phyloP scores from a whole-genome alignment of 331 rosid genomes.

The Dryas integrifolia region DNA sequence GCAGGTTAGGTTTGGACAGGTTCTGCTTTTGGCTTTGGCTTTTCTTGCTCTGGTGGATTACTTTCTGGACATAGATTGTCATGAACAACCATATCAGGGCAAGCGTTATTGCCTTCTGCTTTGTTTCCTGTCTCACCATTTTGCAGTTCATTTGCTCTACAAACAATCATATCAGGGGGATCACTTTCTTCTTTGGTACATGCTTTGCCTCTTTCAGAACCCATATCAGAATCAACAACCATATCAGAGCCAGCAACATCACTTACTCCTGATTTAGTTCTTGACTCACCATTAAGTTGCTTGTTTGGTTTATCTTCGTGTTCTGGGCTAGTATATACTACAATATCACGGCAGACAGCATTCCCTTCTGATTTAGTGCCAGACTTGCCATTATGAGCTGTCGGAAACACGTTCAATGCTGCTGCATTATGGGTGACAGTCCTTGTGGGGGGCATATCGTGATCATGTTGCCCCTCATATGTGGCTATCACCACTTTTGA shows the following conservation, averaged over 20 bases:
- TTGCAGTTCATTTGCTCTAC: slow-evolving; percentile 32
- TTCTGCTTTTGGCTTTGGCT: slow-evolving; percentile 44
- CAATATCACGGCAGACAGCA: slow-evolving; percentile 19
- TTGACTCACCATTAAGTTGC: slow-evolving; percentile 27
- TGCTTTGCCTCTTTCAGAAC: slow-evolving; percentile 27
- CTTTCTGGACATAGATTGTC: slow-evolving; percentile 29
- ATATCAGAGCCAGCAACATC: slow-evolving; percentile 21
- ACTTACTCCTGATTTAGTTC: slow-evolving; percentile 27
- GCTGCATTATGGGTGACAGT: slow-evolving; percentile 43
- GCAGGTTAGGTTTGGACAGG: slow-evolving; percentile 48
- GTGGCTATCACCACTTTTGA: slow-evolving; percentile 64
- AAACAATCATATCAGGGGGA: slow-evolving; percentile 21
- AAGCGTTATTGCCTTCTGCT: slow-evolving; percentile 32
- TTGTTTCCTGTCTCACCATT: slow-evolving; percentile 30
- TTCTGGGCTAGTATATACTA: slow-evolving; percentile 21
- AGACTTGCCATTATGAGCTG: slow-evolving; percentile 25
- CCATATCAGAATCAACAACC: slow-evolving; percentile 22
- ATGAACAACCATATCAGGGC: slow-evolving; percentile 24
- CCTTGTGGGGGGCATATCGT: slow-evolving; percentile 56
- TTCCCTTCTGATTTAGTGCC: slow-evolving; percentile 32
- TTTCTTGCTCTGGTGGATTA: slow-evolving; percentile 31
- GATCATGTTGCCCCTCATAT: slow-evolving; percentile 83
- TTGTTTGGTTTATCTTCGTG: slow-evolving; percentile 23
- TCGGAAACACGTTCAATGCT: slow-evolving; percentile 29
- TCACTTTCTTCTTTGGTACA: slow-evolving; percentile 23